Conservation (phyloP, 495 filamentous ascomycete genomes). For the Darksidea phi region DNA sequence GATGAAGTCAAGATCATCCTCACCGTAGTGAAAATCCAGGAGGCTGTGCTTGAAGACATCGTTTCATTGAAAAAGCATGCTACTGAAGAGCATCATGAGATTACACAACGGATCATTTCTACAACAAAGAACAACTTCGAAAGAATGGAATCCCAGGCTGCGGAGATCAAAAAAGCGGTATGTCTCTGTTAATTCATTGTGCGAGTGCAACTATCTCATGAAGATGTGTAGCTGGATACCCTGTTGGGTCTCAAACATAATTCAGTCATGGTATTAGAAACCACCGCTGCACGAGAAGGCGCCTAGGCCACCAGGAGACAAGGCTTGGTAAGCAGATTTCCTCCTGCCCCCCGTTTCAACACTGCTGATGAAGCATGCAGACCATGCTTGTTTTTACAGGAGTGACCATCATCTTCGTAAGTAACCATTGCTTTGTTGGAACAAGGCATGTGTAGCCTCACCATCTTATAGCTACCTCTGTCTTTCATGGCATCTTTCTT, state of each 20-base stretch:
- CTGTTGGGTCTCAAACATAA: too few relatives aligned
- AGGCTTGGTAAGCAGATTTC: too few relatives aligned
- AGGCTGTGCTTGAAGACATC: slow-evolving; percentile 55
- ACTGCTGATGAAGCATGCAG: slow-evolving; percentile 55
- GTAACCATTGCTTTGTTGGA: neutral
- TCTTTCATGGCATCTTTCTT: slow-evolving; percentile 66
- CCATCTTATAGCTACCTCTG: slow-evolving; percentile 48
- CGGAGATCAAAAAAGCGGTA: too few relatives aligned
- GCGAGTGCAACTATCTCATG: too few relatives aligned
- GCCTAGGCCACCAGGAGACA: slow-evolving; percentile 54
- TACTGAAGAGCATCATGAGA: neutral
- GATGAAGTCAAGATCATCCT: slow-evolving; percentile 68
- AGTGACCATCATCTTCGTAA: slow-evolving; percentile 60
- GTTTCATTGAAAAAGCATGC: too few relatives aligned
- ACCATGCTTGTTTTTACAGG: slow-evolving; percentile 72
- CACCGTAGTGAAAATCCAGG: slow-evolving; percentile 58
- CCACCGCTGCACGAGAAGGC: too few relatives aligned
- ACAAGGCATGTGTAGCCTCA: neutral
- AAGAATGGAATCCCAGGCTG: too few relatives aligned
- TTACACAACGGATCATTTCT: neutral
- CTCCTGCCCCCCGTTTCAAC: slow-evolving; percentile 61
- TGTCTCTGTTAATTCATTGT: too few relatives aligned
- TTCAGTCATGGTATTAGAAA: too few relatives aligned
- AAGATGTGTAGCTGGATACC: too few relatives aligned
- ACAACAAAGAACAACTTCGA: slow-evolving; percentile 55